Evolutionary conservation across 345 rosid species (phyloP).

Genomic region (Salix purpurea): DNA sequence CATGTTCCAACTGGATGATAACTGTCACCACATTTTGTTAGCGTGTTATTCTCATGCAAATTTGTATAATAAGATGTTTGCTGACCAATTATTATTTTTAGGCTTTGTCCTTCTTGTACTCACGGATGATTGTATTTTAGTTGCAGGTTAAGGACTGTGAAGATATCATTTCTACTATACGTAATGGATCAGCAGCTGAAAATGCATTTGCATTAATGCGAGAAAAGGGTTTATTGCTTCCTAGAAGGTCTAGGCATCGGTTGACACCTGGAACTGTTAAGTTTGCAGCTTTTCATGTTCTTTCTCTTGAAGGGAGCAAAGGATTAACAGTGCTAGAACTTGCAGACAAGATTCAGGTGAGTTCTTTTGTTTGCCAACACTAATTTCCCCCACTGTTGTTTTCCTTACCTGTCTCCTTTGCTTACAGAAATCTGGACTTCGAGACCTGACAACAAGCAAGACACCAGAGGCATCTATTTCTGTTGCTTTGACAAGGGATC

Average conservation of each 20-base stretch:
- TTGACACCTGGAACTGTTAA: constrained; percentile 99
- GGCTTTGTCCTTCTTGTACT: constrained; percentile 6
- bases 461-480: constrained; percentile 99
- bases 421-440: constrained; percentile 87
- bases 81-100: neutral
- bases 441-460: constrained; percentile 94
- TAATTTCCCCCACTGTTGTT: neutral
- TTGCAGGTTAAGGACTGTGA: constrained; percentile 77
- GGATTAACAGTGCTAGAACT: constrained; percentile 89
- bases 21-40: neutral
- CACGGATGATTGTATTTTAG: neutral
- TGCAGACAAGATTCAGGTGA: constrained; percentile 97
- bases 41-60: constrained; percentile 2
- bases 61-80: neutral
- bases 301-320: constrained; percentile 92
- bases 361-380: constrained; percentile 11
- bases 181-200: constrained; percentile 96
- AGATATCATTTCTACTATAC: constrained; percentile 70
- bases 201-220: constrained; percentile 88
- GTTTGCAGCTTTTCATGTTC: constrained; percentile 99
- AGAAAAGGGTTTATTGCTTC: constrained; percentile 85
- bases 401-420: constrained; percentile 10
- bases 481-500: constrained; percentile 97
- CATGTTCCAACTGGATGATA: neutral
- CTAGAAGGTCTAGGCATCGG: constrained; percentile 92